Base-by-base conservation (phyloP, 805 yeast genomes). In the Spathaspora sp. region DNA sequence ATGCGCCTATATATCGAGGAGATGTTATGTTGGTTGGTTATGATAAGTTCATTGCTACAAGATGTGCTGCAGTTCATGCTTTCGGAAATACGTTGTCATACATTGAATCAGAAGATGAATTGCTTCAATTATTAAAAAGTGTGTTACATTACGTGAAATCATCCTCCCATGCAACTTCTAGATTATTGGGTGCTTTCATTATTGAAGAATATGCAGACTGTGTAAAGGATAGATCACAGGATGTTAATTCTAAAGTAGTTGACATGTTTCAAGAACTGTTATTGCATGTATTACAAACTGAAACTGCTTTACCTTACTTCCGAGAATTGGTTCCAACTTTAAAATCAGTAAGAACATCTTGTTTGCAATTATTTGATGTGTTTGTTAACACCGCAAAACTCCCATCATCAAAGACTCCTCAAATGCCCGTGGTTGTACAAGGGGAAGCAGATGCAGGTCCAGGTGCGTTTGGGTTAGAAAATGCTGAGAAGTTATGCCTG, bases 371-470 rank as follows among this genome's bases (percentile, higher is more conserved):
- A 49, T 80, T 91, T 56, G 83, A 86, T 50, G 83, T 90, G 1
- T 89, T 94, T 67, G 80, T 84, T 40, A 90, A 86, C 47, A 80
- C 77, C 31, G 97, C 93, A 4, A 87, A 86, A 65, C 67, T 93
- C 18, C 77, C 93, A 1, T 79, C 82, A 11, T 74, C 79, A 18
- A 86, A 85, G 62, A 66, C 90, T 5, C 97, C 97, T 0, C 87
- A 84, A 49, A 67, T 94, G 17, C 94, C 99, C 0, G 85, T 91
- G 5, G 83, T 92, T 9, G 97, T 93, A 3, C 93, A 91, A 66
- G 99, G 99, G 35, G 98, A 94, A 63, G 76, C 83, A 1, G 96
- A 89, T 53, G 96, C 97, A 1, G 97, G 97, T 1, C 90, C 96
- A 1, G 91, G 86, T 60, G 98, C 97, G 0, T 94, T 94, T 69